Evolutionary conservation across 352 stramenopile genomes (phyloP), one percentile per base, ranked within the genome.

Genomic region (Phytophthora citrophthora): DNA sequence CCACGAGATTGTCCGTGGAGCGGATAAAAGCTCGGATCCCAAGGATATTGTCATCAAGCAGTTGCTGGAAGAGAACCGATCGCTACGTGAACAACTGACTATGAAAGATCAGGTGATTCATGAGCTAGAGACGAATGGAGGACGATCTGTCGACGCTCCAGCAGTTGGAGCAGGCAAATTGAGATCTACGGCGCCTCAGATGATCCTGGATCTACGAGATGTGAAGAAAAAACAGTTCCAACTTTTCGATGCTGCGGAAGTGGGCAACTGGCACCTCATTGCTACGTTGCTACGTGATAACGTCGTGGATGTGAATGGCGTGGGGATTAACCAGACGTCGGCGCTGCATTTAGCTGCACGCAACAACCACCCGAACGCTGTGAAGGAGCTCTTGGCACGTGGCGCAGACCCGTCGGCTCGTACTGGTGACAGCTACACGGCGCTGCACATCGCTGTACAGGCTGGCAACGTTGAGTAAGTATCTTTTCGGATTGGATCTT

Each of bases 151-250:
- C 6, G 69, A 76, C 11, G 53, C 55, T 0, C 62, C 56, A 9
- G 29, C 59, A 44, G 72, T 49, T 13, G 60, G 69, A n/a, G 69
- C 66, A 5, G 57, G 61, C 5, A 89, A 89, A 61, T 44, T 79
- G 11, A 69, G 81, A 10, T 72, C 81, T 1, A 80, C 81, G 3
- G 86, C 84, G 12, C 87, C 86, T 5, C 82, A 92, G 63, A 88
- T 91, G 77, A 95, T 92, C 54, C 59, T 95, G 45, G 87, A 95
- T 52, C 46, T 95, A 55, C 73, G 87, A 54, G 85, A 95, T 43
- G 80, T 95, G 5, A 93, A 93, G 70, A 93, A 95, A 72, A 95
- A 95, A 74, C 87, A 95, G 54, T 92, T 95, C 54, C 87, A 95
- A 64, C 70, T 95, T 15, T 95, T 94, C 43, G 87, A 95, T 61